These are phyloP conservation scores for Trichoderma cornu-damae DNA, from an alignment of 2,329 filamentous ascomycete genomes.

Conservation along the genomic window DNA sequence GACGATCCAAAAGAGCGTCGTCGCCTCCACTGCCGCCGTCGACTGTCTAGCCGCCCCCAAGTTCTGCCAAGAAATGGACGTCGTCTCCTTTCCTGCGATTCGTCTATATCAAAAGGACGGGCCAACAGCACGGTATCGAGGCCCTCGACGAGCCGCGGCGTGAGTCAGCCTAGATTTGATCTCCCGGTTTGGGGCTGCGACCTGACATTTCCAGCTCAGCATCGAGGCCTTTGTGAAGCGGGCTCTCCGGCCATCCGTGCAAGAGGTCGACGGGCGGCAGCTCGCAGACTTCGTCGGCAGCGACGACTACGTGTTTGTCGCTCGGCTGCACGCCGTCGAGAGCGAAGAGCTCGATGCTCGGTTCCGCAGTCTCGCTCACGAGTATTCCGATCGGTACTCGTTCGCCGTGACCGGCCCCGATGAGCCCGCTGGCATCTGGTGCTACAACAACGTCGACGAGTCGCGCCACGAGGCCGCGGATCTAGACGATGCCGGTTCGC, in stretches of 20 bases:
- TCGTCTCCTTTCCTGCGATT: slow-evolving; percentile 45
- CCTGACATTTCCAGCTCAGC: slow-evolving; percentile 21
- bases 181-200: not conserved
- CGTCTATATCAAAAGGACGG: slow-evolving; percentile 38
- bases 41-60: slow-evolving; percentile 36
- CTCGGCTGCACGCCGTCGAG: slow-evolving; percentile 28
- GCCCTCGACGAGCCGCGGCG: slow-evolving; percentile 37
- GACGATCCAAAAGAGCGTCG: slow-evolving; percentile 2
- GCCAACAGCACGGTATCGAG: slow-evolving; percentile 38
- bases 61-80: slow-evolving; percentile 38
- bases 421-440: slow-evolving; percentile 25
- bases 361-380: slow-evolving; percentile 33
- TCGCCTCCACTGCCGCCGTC: slow-evolving; percentile 31
- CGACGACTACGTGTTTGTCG: slow-evolving; percentile 42
- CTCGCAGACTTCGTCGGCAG: slow-evolving; percentile 30
- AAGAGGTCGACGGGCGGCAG: slow-evolving; percentile 9
- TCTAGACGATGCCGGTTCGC: slow-evolving; percentile 29
- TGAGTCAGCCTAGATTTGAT: slow-evolving; percentile 20
- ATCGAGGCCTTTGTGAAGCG: slow-evolving; percentile 31
- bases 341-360: slow-evolving; percentile 29
- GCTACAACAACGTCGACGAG: slow-evolving; percentile 40
- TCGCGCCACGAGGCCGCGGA: slow-evolving; percentile 33
- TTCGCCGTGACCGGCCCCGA: slow-evolving; percentile 33
- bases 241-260: slow-evolving; percentile 25
- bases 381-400: slow-evolving; percentile 38